phyloP scores from a whole-genome alignment of 768 basidiomycete genomes.

The Phaeolepiota aurea region DNA sequence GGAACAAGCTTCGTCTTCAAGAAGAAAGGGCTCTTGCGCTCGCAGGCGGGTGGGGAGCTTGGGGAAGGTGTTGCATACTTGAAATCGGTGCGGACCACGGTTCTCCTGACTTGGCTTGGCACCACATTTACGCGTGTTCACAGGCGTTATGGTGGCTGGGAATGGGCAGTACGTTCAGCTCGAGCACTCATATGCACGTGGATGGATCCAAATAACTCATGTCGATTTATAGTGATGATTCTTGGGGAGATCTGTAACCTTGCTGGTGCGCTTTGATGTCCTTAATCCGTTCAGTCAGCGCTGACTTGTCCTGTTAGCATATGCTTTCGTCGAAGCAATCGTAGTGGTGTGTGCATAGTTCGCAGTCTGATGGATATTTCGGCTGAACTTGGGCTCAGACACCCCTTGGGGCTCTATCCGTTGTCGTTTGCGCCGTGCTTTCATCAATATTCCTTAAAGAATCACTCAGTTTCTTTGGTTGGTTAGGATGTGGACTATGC shows the following conservation, averaged over 20 bases:
- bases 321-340: constrained; percentile 88
- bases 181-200: neutral
- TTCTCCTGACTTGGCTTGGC: neutral
- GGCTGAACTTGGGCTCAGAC: constrained; percentile 40
- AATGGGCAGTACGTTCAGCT: constrained; percentile 62
- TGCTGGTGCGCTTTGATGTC: constrained; percentile 42
- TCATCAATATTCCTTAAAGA: constrained; percentile 93
- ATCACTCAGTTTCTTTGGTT: constrained; percentile 90
- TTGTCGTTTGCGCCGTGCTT: constrained; percentile 89
- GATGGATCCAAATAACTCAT: constrained; percentile 3
- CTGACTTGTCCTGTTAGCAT: constrained; percentile 33
- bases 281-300: neutral
- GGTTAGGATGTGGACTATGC: constrained; percentile 89
- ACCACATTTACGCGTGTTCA: too few species aligned
- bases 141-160: constrained; percentile 91
- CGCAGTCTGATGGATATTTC: neutral
- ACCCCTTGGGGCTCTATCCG: constrained; percentile 91
- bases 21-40: constrained; percentile 85
- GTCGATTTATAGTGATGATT: constrained; percentile 69
- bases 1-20: constrained; percentile 95
- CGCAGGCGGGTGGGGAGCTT: constrained; percentile 70
- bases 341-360: constrained; percentile 69
- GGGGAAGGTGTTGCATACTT: constrained; percentile 92
- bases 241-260: constrained; percentile 84
- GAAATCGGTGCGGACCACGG: constrained; percentile 77